Conservation (phyloP, 768 basidiomycete species). For the Candolleomyces eurysporus region DNA sequence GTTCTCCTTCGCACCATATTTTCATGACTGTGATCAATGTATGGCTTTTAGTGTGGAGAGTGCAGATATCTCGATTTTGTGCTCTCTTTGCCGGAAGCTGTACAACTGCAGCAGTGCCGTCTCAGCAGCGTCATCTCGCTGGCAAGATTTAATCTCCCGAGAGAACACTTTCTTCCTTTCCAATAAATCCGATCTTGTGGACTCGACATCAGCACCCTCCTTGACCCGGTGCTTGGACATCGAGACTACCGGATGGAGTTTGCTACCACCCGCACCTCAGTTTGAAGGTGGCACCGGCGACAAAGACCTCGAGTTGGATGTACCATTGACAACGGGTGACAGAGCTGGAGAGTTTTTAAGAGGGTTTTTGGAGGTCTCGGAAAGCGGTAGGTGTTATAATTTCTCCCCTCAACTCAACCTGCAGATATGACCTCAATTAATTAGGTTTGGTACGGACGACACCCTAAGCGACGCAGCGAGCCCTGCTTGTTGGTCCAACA, state of each 20-base stretch:
- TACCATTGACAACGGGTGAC: slow-evolving; percentile 45
- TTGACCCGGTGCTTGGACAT: not conserved
- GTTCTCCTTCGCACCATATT: too few relatives aligned
- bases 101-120: slow-evolving; percentile 14
- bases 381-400: slow-evolving; percentile 41
- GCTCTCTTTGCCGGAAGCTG: slow-evolving; percentile 60
- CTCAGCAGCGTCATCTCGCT: slow-evolving; percentile 10
- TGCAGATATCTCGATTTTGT: slow-evolving; percentile 75
- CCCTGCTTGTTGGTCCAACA: slow-evolving; percentile 38
- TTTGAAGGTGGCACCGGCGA: not conserved
- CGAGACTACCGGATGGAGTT: not conserved
- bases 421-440: not conserved
- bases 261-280: not conserved
- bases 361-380: slow-evolving; percentile 52
- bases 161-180: slow-evolving; percentile 60
- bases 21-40: not conserved
- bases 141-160: slow-evolving; percentile 49
- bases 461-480: slow-evolving; percentile 4
- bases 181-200: slow-evolving; percentile 56
- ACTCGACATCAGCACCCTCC: not conserved
- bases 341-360: slow-evolving; percentile 60
- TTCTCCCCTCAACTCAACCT: not conserved
- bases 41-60: slow-evolving; percentile 47
- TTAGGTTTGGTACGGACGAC: slow-evolving; percentile 6
- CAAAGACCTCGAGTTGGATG: not conserved